These are phyloP conservation scores for Ashbya aceris DNA, from an alignment of 1,139 yeast species.

Conservation along the genomic window DNA sequence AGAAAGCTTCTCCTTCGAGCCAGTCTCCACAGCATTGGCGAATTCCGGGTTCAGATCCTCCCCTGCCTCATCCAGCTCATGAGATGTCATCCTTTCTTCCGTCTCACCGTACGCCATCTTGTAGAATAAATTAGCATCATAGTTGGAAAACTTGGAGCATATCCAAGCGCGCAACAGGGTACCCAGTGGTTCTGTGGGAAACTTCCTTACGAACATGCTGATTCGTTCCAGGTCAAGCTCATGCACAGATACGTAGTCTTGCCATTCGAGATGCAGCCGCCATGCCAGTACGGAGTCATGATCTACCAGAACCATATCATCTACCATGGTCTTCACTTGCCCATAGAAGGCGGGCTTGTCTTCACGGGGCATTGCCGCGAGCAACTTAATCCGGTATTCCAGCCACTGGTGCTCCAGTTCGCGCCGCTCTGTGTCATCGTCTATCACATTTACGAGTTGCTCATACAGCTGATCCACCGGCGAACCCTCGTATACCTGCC, in stretches of 20 bases:
- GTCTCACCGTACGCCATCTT: conserved; percentile 16
- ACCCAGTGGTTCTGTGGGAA: conserved; percentile 58
- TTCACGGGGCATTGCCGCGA: conserved; percentile 39
- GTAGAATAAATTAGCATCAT: conserved; percentile 23
- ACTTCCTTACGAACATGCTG: conserved; percentile 42
- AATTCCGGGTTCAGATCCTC: conserved; percentile 22
- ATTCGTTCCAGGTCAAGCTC: conserved; percentile 44
- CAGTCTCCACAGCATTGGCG: conserved; percentile 19
- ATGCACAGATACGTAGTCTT: conserved; percentile 44
- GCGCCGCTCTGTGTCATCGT: conserved; percentile 56
- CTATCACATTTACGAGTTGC: conserved; percentile 47
- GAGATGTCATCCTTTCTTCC: conserved; percentile 17
- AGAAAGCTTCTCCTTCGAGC: conserved; percentile 20
- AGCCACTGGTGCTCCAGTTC: conserved; percentile 51
- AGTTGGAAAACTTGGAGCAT: conserved; percentile 56
- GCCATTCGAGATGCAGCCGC: conserved; percentile 69
- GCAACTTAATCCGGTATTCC: conserved; percentile 45
- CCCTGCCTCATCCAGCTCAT: conserved; percentile 23
- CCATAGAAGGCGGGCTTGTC: conserved; percentile 36
- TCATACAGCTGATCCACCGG: conserved; percentile 46
- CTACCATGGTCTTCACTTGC: conserved; percentile 48
- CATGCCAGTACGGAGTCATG: conserved; percentile 59
- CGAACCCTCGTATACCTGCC: conserved; percentile 43
- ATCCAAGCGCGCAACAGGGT: conserved; percentile 50
- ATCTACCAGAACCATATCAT: conserved; percentile 64